These are phyloP conservation scores for Ogataea pini DNA, from an alignment of 805 yeast species.

Conservation along the genomic window DNA sequence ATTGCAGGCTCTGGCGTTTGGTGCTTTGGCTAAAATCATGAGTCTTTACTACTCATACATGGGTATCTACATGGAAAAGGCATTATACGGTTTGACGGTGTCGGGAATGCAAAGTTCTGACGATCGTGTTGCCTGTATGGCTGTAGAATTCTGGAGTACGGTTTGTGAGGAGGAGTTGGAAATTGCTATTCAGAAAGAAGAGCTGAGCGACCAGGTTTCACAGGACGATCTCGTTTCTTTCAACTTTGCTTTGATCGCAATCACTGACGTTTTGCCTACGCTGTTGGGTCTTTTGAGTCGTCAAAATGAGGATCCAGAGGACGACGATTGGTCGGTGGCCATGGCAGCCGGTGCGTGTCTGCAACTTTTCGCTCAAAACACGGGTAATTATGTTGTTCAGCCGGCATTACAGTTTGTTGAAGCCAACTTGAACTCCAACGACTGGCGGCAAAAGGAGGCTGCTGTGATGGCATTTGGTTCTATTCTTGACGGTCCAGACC, in stretches of 20 bases:
- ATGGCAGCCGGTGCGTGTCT: conserved; percentile 99
- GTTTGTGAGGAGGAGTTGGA: conserved; percentile 97
- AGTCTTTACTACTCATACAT: conserved; percentile 82
- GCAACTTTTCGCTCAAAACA: conserved; percentile 88
- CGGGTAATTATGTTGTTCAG: conserved; percentile 82
- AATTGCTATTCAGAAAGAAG: conserved; percentile 66
- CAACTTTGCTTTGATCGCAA: conserved; percentile 84
- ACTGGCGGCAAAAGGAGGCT: conserved; percentile 93
- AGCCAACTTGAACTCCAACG: conserved; percentile 55
- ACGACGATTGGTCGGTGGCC: conserved; percentile 95
- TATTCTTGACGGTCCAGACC: conserved; percentile 90
- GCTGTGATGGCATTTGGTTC: conserved; percentile 99
- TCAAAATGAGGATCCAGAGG: conserved; percentile 92
- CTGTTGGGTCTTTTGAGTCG: conserved; percentile 74
- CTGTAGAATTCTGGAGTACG: conserved; percentile 98
- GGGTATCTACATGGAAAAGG: conserved; percentile 97
- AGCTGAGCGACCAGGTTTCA: conserved; percentile 49
- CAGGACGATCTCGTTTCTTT: conserved; percentile 52
- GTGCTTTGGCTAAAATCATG: conserved; percentile 92
- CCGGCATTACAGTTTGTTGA: conserved; percentile 86
- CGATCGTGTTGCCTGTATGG: conserved; percentile 94
- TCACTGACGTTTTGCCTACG: conserved; percentile 85
- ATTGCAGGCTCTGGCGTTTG: conserved; percentile 92
- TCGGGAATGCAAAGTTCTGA: conserved; percentile 84
- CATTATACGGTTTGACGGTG: conserved; percentile 85